Evolutionary conservation across 2,329 filamentous ascomycete species (phyloP).

Genomic region (Davidsoniella virescens): DNA sequence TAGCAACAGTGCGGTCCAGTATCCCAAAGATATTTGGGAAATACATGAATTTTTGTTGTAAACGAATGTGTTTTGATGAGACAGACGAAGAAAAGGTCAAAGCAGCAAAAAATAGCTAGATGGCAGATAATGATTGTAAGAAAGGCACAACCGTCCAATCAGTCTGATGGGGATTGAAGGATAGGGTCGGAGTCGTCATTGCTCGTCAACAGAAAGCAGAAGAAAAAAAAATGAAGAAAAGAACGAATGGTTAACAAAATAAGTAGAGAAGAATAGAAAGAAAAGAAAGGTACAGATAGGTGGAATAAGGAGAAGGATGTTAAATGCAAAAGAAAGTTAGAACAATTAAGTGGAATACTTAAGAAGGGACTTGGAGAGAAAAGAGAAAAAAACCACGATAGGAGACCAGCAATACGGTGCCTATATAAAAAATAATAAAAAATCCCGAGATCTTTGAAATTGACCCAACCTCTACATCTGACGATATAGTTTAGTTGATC

Average conservation of each 20-base stretch:
- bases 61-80: background rate
- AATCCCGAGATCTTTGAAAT: no score
- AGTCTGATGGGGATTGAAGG: conserved; percentile 8
- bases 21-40: no score
- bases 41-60: no score
- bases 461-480: no score
- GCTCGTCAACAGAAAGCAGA: conserved; percentile 10
- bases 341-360: no score
- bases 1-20: background rate
- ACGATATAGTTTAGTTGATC: no score
- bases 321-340: background rate
- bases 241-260: background rate
- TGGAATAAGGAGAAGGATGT: conserved; percentile 1
- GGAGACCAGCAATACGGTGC: background rate
- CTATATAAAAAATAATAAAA: no score
- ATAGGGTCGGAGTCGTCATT: conserved; percentile 12
- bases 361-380: background rate
- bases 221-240: background rate
- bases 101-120: background rate
- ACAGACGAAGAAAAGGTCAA: no score
- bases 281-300: background rate
- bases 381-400: conserved; percentile 10
- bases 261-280: conserved; percentile 1
- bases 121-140: conserved; percentile 2
- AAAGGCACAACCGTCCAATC: conserved; percentile 10